Percentiles rank a stretch among this genome's conserved stretches.
Evolutionary conservation across 257 asterid genomes (phyloP).

Genomic region (Gardenia jasminoides): DNA sequence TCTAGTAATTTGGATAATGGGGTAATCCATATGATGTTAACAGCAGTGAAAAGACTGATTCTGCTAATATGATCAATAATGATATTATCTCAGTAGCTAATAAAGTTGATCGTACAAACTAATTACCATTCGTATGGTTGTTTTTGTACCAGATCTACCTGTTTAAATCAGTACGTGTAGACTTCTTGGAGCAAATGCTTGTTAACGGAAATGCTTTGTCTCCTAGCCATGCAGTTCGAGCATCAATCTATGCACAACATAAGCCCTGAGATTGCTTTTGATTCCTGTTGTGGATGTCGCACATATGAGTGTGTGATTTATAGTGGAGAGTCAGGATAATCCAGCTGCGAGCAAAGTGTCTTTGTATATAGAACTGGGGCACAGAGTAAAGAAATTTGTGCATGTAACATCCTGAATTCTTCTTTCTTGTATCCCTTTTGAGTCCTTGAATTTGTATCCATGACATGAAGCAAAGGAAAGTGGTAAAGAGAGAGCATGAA

Average conservation of each 20-base stretch:
- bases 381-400: not conserved
- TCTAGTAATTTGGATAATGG: not conserved
- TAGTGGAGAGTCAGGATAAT: not conserved
- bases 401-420: not conserved
- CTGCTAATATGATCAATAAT: not conserved
- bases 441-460: not conserved
- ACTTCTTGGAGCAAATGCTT: constrained; percentile 79
- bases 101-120: not conserved
- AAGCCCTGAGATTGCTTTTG: constrained; percentile 42
- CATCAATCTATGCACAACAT: constrained; percentile 77
- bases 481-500: not conserved
- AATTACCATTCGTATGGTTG: constrained; percentile 7
- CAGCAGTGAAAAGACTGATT: not conserved
- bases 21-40: not conserved
- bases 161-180: constrained; percentile 81
- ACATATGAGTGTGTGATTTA: not conserved
- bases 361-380: no score
- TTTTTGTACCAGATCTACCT: constrained; percentile 57
- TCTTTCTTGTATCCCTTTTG: not conserved
- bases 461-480: not conserved
- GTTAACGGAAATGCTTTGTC: constrained; percentile 75
- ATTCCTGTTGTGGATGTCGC: not conserved
- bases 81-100: not conserved
- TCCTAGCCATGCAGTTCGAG: constrained; percentile 47
- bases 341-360: not conserved